Evolutionary conservation across 257 asterid species (phyloP).

Genomic region (Lithospermum erythrorhizon): DNA sequence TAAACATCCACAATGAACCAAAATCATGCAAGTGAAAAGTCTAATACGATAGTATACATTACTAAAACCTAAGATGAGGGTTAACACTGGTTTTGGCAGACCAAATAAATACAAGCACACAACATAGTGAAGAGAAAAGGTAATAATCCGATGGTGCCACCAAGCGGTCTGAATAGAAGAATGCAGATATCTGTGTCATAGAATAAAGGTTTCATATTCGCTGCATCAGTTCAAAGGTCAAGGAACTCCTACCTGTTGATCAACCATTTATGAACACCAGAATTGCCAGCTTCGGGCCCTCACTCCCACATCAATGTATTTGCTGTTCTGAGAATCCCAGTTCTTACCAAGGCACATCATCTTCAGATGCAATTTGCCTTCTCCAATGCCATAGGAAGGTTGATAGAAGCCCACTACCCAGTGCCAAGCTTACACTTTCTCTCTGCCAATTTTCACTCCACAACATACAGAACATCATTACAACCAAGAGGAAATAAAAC

Average conservation of each 20-base stretch:
- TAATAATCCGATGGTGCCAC: slow-evolving; percentile 75
- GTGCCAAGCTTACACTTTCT: slow-evolving; percentile 54
- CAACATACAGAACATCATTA: slow-evolving; percentile 3
- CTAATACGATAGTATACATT: neutral
- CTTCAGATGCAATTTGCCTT: slow-evolving; percentile 36
- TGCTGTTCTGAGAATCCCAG: slow-evolving; percentile 64
- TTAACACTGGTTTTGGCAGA: too few species aligned
- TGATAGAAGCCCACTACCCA: slow-evolving; percentile 64
- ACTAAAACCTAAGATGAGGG: neutral
- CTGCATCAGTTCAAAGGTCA: too few species aligned
- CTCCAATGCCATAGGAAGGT: slow-evolving; percentile 61
- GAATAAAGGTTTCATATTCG: slow-evolving; percentile 36
- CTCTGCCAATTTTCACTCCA: slow-evolving; percentile 40
- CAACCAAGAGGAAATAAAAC: neutral
- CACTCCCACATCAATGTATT: slow-evolving; percentile 41
- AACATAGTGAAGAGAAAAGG: neutral
- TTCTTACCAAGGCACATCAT: slow-evolving; percentile 91
- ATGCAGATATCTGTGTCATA: slow-evolving; percentile 63
- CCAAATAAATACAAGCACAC: too few species aligned
- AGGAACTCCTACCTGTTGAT: too few species aligned
- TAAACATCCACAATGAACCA: neutral
- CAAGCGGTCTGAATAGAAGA: slow-evolving; percentile 61
- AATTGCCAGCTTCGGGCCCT: slow-evolving; percentile 46
- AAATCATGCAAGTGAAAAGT: neutral
- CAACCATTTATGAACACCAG: slow-evolving; percentile 39